These are phyloP conservation scores for Termitomyces sp. DNA, from an alignment of 768 basidiomycete species.

Conservation along the genomic window DNA sequence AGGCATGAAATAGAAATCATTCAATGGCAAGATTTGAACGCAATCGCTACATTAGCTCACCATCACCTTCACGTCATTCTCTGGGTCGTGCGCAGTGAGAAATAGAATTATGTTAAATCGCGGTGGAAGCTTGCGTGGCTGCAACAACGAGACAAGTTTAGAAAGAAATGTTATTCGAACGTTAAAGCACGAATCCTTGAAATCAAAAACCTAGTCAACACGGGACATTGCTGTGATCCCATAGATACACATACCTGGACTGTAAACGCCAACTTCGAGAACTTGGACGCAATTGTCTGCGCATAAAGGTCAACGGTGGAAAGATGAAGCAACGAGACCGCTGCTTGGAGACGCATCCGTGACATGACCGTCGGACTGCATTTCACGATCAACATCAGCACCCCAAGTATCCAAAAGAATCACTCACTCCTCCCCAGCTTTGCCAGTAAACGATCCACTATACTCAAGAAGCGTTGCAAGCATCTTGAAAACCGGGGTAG, in stretches of 20 bases:
- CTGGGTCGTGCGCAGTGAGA: conserved; percentile 89
- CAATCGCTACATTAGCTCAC: conserved; percentile 37
- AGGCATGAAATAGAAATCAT: not conserved
- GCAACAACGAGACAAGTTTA: conserved; percentile 68
- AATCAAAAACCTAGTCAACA: not conserved
- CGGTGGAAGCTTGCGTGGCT: conserved; percentile 58
- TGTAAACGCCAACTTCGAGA: conserved; percentile 66
- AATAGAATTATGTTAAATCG: conserved; percentile 85
- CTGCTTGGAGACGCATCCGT: conserved; percentile 81
- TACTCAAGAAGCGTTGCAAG: conserved; percentile 67
- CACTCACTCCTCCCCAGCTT: conserved; percentile 44
- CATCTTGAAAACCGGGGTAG: conserved; percentile 75
- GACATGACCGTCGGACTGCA: conserved; percentile 60
- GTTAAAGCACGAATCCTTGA: conserved; percentile 83
- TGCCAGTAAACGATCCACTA: conserved; percentile 56
- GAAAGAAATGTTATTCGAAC: conserved; percentile 77
- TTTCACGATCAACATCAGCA: conserved; percentile 1
- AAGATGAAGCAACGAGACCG: conserved; percentile 76
- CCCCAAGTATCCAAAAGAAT: not conserved
- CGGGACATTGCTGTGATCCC: not conserved
- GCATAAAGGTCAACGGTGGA: conserved; percentile 57
- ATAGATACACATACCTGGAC: conserved; percentile 61
- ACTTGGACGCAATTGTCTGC: conserved; percentile 52
- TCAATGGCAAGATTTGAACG: not conserved
- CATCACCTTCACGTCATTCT: conserved; percentile 67